Conservation (phyloP, 352 stramenopile genomes). For the Phytophthora hibernalis region DNA sequence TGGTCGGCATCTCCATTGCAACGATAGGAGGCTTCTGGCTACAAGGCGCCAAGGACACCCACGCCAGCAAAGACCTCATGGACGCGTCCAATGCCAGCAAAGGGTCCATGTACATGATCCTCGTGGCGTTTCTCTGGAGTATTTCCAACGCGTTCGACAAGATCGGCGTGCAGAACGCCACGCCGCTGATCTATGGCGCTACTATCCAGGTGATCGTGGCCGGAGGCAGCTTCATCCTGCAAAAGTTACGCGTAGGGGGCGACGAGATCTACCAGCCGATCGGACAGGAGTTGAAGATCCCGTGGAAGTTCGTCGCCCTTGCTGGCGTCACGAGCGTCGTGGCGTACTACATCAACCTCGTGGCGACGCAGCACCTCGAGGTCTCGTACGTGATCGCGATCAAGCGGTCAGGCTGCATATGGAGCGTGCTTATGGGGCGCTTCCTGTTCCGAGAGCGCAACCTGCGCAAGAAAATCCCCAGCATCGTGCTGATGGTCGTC, state of each 20-base stretch:
- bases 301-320: conserved; percentile 76
- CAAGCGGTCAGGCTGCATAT: conserved; percentile 87
- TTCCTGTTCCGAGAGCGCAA: conserved; percentile 78
- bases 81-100: conserved; percentile 69
- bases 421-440: conserved; percentile 79
- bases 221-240: conserved; percentile 62
- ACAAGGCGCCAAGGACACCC: conserved; percentile 59
- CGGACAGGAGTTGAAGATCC: conserved; percentile 62
- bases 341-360: conserved; percentile 88
- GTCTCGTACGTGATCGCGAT: conserved; percentile 89
- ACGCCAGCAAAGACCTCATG: conserved; percentile 54
- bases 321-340: conserved; percentile 74
- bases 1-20: conserved; percentile 75
- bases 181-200: conserved; percentile 73
- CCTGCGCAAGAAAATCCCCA: conserved; percentile 83
- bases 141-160: conserved; percentile 88
- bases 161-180: conserved; percentile 84
- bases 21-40: conserved; percentile 79
- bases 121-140: conserved; percentile 85
- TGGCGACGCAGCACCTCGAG: conserved; percentile 79
- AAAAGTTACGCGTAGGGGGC: conserved; percentile 61
- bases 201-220: conserved; percentile 79
- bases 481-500: conserved; percentile 82
- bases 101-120: conserved; percentile 84
- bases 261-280: conserved; percentile 72